Evolutionary conservation across 768 basidiomycete species (phyloP).

Genomic region (Termitomyces sp.): DNA sequence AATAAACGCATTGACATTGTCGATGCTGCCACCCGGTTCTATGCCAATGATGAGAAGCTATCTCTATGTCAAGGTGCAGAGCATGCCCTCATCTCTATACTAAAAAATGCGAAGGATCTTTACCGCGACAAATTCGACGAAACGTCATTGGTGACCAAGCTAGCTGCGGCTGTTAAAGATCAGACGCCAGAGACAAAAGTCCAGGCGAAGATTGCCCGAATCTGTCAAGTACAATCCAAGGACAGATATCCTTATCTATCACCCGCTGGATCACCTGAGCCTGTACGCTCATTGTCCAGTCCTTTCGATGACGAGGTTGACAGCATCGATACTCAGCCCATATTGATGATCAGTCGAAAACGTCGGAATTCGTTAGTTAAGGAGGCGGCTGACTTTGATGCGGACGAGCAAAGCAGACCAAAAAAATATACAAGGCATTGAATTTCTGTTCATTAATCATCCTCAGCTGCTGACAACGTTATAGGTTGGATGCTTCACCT

Average conservation of each 20-base stretch:
- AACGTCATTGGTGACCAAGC: slow-evolving; percentile 21
- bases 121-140: slow-evolving; percentile 17
- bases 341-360: slow-evolving; percentile 7
- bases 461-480: not conserved
- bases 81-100: slow-evolving; percentile 17
- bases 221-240: slow-evolving; percentile 1
- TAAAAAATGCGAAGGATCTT: slow-evolving; percentile 14
- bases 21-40: slow-evolving; percentile 31
- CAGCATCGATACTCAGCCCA: not conserved
- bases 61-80: slow-evolving; percentile 18
- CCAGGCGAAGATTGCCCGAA: slow-evolving; percentile 9
- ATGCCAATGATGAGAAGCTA: slow-evolving; percentile 14
- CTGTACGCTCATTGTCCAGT: not conserved
- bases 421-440: slow-evolving; percentile 15
- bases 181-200: slow-evolving; percentile 17
- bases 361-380: slow-evolving; percentile 7
- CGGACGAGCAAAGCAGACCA: not conserved
- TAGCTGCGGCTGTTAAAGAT: slow-evolving; percentile 24
- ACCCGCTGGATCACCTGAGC: slow-evolving; percentile 13
- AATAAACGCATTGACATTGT: slow-evolving; percentile 30
- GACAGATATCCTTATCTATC: slow-evolving; percentile 14
- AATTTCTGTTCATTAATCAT: not conserved
- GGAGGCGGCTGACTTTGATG: not conserved
- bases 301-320: not conserved
- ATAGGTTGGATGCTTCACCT: not conserved